Base-by-base conservation (phyloP, 1,284 basidiomycete species). In the Trichosporon faecale region DNA sequence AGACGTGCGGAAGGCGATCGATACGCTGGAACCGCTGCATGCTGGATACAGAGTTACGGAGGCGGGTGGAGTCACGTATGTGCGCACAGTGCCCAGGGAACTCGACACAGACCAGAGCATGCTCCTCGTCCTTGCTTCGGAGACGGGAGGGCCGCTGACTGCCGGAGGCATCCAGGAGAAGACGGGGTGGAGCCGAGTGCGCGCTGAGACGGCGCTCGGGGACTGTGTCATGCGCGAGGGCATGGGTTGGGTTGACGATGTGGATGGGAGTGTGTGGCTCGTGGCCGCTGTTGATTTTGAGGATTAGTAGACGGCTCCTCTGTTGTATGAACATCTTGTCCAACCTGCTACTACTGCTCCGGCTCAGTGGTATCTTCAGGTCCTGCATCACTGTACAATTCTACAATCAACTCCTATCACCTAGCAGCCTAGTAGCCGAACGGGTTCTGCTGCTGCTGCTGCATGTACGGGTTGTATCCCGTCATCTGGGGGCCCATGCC, bases 161-260 rank as follows among this genome's bases (percentile, higher is more conserved):
- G 89, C 90, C 76, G 86, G 87, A 18, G 79, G 85, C 35, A 82
- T 94, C 16, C 86, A 89, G 37, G 80, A 81, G 31, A 81, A 75
- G 61, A 88, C 88, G n/a, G 89, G 89, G 3, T 98, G 96, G 96
- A 88, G 88, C 0, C 80, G 86, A 46, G 90, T 92, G 21, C 86
- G 95, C 31, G 91, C 93, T 0, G 85, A 87, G 46, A 88, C 89
- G 4, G 94, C 91, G 1, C 82, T 99, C 76, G 91, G 94, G 73
- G 94, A 95, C 75, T 95, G 96, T 89, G 86, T 94, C 14, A 86
- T 94, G 75, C 86, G 91, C 37, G 95, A 98, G 75, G 96, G 95
- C 0, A 85, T 97, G 55, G 94, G 94, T 67, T 99, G 96, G 96
- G 80, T 98, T 37, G 96, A 99, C 79, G 90, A 92, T 52, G 93